phyloP scores from a whole-genome alignment of 2,329 filamentous ascomycete genomes.

The Neoscytalidium dimidiatum region DNA sequence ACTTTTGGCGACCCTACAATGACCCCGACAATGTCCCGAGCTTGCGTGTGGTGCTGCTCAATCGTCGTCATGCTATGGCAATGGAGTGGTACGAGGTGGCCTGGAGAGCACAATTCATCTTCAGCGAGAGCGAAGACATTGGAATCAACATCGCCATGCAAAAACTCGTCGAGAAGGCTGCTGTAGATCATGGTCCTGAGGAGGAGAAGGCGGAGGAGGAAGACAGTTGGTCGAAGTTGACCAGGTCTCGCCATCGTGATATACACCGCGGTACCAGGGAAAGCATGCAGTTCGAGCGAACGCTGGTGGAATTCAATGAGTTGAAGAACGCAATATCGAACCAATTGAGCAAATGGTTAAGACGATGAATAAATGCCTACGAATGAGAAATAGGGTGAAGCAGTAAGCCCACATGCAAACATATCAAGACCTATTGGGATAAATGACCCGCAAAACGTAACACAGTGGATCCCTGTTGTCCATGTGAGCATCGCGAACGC shows the following conservation, averaged over 20 bases:
- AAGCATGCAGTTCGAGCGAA: neutral
- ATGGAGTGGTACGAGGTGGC: slow-evolving; percentile 35
- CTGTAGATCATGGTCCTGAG: neutral
- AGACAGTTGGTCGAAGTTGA: too few species aligned
- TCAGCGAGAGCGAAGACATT: neutral
- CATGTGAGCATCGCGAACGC: too few species aligned
- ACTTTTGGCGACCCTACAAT: neutral
- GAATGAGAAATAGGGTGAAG: too few species aligned
- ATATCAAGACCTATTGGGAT: too few species aligned
- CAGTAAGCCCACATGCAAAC: too few species aligned
- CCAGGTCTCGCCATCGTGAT: neutral
- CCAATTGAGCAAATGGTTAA: too few species aligned
- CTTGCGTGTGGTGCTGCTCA: neutral
- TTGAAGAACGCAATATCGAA: neutral
- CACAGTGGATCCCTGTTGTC: too few species aligned
- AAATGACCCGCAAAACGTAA: too few species aligned
- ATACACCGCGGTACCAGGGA: neutral
- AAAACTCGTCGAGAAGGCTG: neutral
- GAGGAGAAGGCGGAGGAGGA: too few species aligned
- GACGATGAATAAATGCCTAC: too few species aligned
- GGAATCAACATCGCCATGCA: neutral
- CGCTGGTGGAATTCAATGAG: neutral
- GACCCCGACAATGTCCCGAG: neutral
- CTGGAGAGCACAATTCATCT: neutral
- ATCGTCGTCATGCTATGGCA: slow-evolving; percentile 24